Evolutionary conservation across 257 asterid species (phyloP).

Genomic region (Solanum rostratum): DNA sequence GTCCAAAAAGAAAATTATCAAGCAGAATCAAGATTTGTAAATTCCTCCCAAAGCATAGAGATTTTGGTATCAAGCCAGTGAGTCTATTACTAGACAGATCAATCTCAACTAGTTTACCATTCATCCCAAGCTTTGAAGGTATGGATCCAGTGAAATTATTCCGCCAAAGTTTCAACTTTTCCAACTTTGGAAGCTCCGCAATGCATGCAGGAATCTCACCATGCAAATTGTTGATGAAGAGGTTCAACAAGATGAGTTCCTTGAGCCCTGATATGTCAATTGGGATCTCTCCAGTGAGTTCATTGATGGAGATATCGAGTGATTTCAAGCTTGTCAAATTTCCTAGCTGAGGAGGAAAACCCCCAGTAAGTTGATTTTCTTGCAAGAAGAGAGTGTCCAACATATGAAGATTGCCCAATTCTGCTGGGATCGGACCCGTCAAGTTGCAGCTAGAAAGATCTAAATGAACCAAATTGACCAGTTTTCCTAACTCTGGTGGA

Average conservation of each 20-base stretch:
- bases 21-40: constrained; percentile 25
- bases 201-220: constrained; percentile 24
- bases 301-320: constrained; percentile 30
- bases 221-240: constrained; percentile 30
- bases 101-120: constrained; percentile 17
- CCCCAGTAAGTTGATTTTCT: constrained; percentile 23
- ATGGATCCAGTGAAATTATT: constrained; percentile 33
- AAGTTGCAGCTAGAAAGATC: constrained; percentile 27
- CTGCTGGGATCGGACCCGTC: constrained; percentile 20
- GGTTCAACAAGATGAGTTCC: constrained; percentile 16
- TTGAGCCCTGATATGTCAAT: constrained; percentile 14
- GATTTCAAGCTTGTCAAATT: constrained; percentile 14
- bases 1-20: constrained; percentile 29
- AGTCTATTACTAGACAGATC: constrained; percentile 34
- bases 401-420: constrained; percentile 14
- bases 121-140: constrained; percentile 24
- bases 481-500: constrained; percentile 18
- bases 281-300: constrained; percentile 30
- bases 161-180: constrained; percentile 27
- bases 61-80: constrained; percentile 24
- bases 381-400: constrained; percentile 31
- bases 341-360: constrained; percentile 26
- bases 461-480: constrained; percentile 15
- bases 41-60: constrained; percentile 21
- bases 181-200: constrained; percentile 22